A percentile compares a stretch with the other conserved stretches of the same genome.
phyloP scores from a whole-genome alignment of 192 early-diverging fungal species.

The Gryganskiella cystojenkinii region DNA sequence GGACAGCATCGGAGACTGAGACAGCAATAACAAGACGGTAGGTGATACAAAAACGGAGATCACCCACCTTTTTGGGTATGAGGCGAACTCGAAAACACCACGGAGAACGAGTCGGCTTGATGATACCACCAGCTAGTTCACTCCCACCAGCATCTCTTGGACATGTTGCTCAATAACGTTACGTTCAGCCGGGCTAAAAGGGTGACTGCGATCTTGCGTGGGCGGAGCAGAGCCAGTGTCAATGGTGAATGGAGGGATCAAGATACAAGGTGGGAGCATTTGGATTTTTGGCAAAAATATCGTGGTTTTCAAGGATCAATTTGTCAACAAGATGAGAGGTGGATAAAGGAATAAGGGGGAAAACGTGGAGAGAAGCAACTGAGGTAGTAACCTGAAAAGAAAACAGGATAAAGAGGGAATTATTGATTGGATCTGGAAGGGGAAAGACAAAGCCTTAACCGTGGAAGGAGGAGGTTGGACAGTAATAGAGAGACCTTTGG shows the following conservation, averaged over 20 bases:
- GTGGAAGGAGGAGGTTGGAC: too few relatives aligned
- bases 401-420: too few relatives aligned
- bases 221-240: constrained; percentile 1
- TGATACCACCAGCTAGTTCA: constrained; percentile 55
- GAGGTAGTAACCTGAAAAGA: too few relatives aligned
- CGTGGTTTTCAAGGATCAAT: constrained; percentile 3
- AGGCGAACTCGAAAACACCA: constrained; percentile 43
- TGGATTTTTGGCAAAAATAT: constrained; percentile 8
- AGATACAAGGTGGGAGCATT: constrained; percentile 2
- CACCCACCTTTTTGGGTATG: constrained; percentile 16
- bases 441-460: too few relatives aligned
- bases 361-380: background rate
- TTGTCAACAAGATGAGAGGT: background rate
- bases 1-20: constrained; percentile 59
- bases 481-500: background rate
- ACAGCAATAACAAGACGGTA: constrained; percentile 61
- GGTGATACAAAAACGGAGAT: constrained; percentile 47
- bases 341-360: background rate
- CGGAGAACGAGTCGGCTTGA: constrained; percentile 43
- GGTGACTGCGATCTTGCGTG: background rate
- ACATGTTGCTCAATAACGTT: constrained; percentile 16
- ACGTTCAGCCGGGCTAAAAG: background rate
- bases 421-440: too few relatives aligned
- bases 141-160: constrained; percentile 37
- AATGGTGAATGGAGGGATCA: background rate